A percentile compares a stretch with the other conserved stretches of the same genome.
These are phyloP conservation scores for Candida morakotiae DNA, from an alignment of 805 yeast species.

Conservation along the genomic window DNA sequence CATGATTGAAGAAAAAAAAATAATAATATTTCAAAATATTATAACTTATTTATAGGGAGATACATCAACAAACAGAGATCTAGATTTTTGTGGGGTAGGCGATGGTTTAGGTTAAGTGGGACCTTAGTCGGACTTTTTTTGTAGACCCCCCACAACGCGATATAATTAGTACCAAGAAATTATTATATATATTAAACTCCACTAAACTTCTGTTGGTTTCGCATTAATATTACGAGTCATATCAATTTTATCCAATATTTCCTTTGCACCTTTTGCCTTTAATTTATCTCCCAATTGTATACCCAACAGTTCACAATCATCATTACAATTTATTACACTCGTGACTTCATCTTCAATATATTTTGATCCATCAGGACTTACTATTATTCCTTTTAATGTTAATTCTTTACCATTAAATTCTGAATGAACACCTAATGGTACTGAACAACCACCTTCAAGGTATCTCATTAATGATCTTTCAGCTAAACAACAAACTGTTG, in stretches of 20 bases:
- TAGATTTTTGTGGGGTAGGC: conserved; percentile 1
- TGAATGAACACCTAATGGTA: conserved; percentile 90
- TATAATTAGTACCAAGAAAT: neutral
- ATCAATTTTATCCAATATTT: conserved; percentile 76
- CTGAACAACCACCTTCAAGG: conserved; percentile 97
- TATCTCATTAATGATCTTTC: conserved; percentile 85
- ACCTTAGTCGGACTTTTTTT: neutral
- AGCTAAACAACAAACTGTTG: conserved; percentile 76
- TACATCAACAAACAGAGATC: neutral
- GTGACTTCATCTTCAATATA: conserved; percentile 55
- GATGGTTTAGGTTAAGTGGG: neutral
- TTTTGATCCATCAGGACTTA: conserved; percentile 77
- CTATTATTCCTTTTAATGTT: conserved; percentile 65
- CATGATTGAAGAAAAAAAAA: conserved; percentile 1
- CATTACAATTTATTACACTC: conserved; percentile 34
- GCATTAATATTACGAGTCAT: conserved; percentile 53
- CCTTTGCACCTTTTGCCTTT: conserved; percentile 75
- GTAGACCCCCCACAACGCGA: neutral
- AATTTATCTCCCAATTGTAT: conserved; percentile 60
- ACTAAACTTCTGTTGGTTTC: conserved; percentile 21
- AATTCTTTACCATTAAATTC: conserved; percentile 46
- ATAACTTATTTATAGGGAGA: neutral
- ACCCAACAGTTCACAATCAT: conserved; percentile 73
- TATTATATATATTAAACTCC: too few species aligned
- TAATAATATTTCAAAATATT: neutral